These are phyloP conservation scores for Lepidium didymum DNA, from an alignment of 345 rosid species.

Conservation along the genomic window DNA sequence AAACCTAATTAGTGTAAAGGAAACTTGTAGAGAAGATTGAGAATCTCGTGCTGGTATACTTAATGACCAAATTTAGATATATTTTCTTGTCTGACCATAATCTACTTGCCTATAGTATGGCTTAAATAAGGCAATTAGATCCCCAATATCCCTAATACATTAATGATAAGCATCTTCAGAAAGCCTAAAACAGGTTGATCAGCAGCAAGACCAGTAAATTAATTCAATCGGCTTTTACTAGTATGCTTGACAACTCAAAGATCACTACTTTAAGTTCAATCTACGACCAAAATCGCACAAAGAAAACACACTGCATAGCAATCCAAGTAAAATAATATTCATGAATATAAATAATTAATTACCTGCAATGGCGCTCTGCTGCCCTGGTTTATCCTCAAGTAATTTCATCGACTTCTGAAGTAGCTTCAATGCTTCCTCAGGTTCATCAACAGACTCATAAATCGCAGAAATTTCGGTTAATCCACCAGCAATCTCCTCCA, in stretches of 20 bases:
- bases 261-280: not conserved
- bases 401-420: constrained; percentile 89
- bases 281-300: not conserved
- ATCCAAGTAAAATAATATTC: not conserved
- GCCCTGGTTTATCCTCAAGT: constrained; percentile 96
- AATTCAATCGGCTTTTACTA: not conserved
- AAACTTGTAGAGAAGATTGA: not conserved
- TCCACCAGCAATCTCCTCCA: constrained; percentile 90
- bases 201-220: not conserved
- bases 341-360: not conserved
- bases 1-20: not conserved
- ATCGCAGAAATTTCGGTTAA: constrained; percentile 88
- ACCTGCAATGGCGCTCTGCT: constrained; percentile 84
- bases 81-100: not conserved
- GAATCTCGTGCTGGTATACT: not conserved
- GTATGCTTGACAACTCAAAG: not conserved
- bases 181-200: not conserved
- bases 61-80: not conserved
- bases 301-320: not conserved
- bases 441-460: constrained; percentile 95
- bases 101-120: not conserved
- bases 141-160: not conserved
- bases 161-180: not conserved
- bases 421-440: constrained; percentile 95
- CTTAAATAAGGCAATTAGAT: not conserved